A percentile compares a stretch with the other conserved stretches of the same genome.
phyloP scores from a whole-genome alignment of 1,284 basidiomycete genomes.

The Afroboletus lepidellus region DNA sequence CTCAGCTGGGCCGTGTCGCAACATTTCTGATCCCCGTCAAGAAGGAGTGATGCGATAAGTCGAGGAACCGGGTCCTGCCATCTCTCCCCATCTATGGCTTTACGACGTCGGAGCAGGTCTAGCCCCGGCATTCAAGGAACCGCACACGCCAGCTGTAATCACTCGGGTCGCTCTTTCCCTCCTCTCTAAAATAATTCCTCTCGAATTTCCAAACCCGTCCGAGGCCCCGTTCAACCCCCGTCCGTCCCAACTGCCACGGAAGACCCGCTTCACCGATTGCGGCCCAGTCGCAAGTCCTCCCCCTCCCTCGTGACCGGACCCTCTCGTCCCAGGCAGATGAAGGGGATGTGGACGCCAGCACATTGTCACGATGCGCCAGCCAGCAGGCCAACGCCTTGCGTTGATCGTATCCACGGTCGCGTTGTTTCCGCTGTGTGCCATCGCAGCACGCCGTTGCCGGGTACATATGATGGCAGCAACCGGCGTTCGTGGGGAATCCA shows the following conservation, averaged over 20 bases:
- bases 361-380: background rate
- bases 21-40: slow-evolving; percentile 28
- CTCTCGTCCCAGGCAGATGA: slow-evolving; percentile 4
- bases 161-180: background rate
- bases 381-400: slow-evolving; percentile 3
- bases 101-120: background rate
- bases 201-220: slow-evolving; percentile 17
- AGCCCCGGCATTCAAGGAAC: slow-evolving; percentile 26
- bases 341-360: background rate
- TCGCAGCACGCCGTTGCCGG: slow-evolving; percentile 5
- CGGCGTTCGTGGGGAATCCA: slow-evolving; percentile 4
- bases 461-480: slow-evolving; percentile 4
- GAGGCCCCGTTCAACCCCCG: slow-evolving; percentile 18
- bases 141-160: background rate
- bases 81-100: background rate
- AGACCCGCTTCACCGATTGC: slow-evolving; percentile 24
- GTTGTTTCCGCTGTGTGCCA: background rate
- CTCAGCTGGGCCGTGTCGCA: background rate
- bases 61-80: slow-evolving; percentile 16
- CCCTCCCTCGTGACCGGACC: slow-evolving; percentile 13
- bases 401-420: slow-evolving; percentile 6
- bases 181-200: background rate
- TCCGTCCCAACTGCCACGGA: slow-evolving; percentile 16
- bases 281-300: slow-evolving; percentile 4
- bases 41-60: slow-evolving; percentile 3